Base-by-base conservation (phyloP, 2,329 filamentous ascomycete genomes). In the Alternaria sp. region DNA sequence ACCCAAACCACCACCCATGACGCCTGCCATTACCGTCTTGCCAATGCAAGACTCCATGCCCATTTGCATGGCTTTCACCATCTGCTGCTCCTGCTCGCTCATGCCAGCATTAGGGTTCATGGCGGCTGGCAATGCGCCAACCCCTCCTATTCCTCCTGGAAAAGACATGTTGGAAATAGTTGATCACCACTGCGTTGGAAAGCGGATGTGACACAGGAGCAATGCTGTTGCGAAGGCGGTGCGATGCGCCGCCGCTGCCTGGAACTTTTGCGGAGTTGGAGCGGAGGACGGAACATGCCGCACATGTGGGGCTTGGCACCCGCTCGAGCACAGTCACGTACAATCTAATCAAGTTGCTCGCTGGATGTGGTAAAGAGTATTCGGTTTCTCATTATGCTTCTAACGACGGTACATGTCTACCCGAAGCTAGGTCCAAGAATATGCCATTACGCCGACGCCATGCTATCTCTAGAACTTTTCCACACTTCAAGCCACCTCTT, bases 1-100 rank as follows among this genome's bases (percentile, higher is more conserved):
- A 65, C 95, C 95, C 68, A 99, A 90, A 38, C 90, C 95, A 74
- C 97, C 97, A 16, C 95, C 95, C 88, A 96, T 96, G 25, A 91
- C 92, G 59, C 94, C 95, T 0, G 94, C 92, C 81, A 99, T 91
- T 70, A 88, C 90, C 18, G 93, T 92, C 81, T 99, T 99, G 59
- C 90, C 90, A 25, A 90, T 88, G 78, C 95, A 99, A 34, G 92
- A 96, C 80, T 98, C 94, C 92, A 97, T 97, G 44, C 89, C 88
- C 25, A 84, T 81, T 85, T 93, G 88, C 83, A 97, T 90, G 92
- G 74, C 73, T 73, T 83, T 84, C 62, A 84, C 80, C 79, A 83
- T 83, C 65, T 81, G 77, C 71, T 80, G 78, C 70, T 84, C 81
- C 68, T 85, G 81, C 54, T 79, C 78, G 1, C 73, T 74, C 74